Base-by-base conservation (phyloP, 2,329 filamentous ascomycete genomes). In the Hortaea sp. region DNA sequence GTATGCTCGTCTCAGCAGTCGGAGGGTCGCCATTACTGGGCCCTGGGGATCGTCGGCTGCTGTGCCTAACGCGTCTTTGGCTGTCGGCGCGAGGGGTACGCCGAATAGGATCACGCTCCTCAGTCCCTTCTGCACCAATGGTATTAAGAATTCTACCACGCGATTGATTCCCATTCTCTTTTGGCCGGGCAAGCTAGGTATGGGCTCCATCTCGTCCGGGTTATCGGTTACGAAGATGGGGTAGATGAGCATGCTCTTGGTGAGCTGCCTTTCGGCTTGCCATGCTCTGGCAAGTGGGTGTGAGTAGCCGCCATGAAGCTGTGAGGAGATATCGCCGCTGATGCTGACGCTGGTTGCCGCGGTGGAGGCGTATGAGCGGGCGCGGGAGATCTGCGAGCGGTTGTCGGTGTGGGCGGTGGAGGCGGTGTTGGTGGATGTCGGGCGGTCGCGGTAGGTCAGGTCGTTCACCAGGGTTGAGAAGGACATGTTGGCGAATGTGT, bases 191-290 rank as follows among this genome's bases (percentile, higher is more conserved):
- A 98, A 78, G 13, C 89, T 95, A 43, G 89, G 84, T 47, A 98
- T 94, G 11, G 85, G 75, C 10, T 83, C 85, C 71, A 95, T 86
- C 70, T 97, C 90, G 61, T 97, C 87, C 32, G 90, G 85, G 62
- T 86, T 80, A 68, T 98, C 92, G 60, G 92, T 94, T 54, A 98
- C 80, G 72, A 98, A 98, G 55, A 98, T 77, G 9, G 92, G 92
- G 69, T 94, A 97, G 61, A 98, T 95, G 60, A 98, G 83, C 92
- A 97, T 97, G 34, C 89, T 92, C 64, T 74, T 74, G 48, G 72
- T 75, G 56, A 75, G 62, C 54, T 75, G 72, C 41, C 71, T 64
- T 60, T 75, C 72, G 2, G 72, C 71, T 56, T 75, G 72, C 72
- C 72, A 75, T 60, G 71, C 61, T 48, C 72, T 61, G 41, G 72